Evolutionary conservation across 73 alveolate genomes (phyloP), one percentile per base, ranked within the genome.

Genomic region (Stentor coeruleus): DNA sequence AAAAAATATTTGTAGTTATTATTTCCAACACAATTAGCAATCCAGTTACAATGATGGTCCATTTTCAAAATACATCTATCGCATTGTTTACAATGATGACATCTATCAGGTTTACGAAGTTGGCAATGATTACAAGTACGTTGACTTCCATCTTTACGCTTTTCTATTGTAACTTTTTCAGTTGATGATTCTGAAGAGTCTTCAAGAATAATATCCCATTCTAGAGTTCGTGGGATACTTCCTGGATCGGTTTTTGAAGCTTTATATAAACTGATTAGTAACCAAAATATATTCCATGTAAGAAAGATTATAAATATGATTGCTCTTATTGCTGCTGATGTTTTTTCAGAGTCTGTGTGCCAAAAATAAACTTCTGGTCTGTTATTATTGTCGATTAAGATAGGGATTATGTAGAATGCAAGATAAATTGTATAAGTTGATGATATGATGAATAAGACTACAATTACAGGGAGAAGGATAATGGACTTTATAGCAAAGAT

Each of bases 41-140:
- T 77, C 96, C 98, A 94, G 6, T 93, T 95, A 76, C 98, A 94
- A 74, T 94, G 98, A 76, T 94, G 98, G 82, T 94, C 97, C 98
- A 93, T 93, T 79, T 84, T 93, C 31, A 91, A 74, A 28, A 88
- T 75, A 77, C 98, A 94, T 59, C 83, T 84, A 38, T 92, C 89
- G 84, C 97, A 94, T 57, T 83, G 75, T 31, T 86, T 82, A 83
- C 98, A 94, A 75, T 94, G 98, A 80, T 94, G 97, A 59, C 93
- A 81, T 58, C 98, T 77, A 41, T 89, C 95, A 26, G 95, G 96
- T 85, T 93, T 93, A 3, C 83, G 74, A 72, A 83, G 81, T 33
- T 85, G 74, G 82, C 98, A 93, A 2, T 81, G 72, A 38, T 79
- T 41, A 77, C 95, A 89, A 74, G 89, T 74, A 33, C 95, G 39